Evolutionary conservation across 73 alveolate species (phyloP).

Genomic region (Blepharisma stoltei): DNA sequence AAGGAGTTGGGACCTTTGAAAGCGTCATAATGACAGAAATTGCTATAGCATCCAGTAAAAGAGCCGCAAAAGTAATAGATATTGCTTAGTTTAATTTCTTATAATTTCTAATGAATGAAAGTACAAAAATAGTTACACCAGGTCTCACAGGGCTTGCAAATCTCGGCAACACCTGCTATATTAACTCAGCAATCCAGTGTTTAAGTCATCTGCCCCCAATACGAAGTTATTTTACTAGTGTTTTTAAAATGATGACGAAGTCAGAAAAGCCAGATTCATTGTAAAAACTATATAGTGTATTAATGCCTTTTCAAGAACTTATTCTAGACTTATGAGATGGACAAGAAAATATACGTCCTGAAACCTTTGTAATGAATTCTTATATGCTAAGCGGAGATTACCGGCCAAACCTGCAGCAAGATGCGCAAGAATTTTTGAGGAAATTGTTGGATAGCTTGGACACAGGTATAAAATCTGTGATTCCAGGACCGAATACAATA

Average conservation of each 20-base stretch:
- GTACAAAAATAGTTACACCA: too few species aligned
- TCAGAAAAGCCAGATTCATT: too few species aligned
- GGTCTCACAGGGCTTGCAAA: constrained; percentile 80
- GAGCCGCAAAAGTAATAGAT: background rate
- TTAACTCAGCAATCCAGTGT: constrained; percentile 83
- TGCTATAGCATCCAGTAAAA: background rate
- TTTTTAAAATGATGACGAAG: too few species aligned
- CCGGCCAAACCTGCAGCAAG: background rate
- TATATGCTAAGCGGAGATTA: background rate
- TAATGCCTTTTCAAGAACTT: background rate
- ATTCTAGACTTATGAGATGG: background rate
- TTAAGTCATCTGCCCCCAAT: constrained; percentile 59
- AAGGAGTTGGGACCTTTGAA: constrained; percentile 12
- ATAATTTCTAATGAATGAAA: too few species aligned
- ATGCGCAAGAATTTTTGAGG: constrained; percentile 22
- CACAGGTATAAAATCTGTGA: background rate
- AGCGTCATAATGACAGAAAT: background rate
- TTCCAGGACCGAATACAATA: background rate
- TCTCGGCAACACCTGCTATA: constrained; percentile 89
- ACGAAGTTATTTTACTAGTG: constrained; percentile 51
- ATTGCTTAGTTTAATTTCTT: background rate
- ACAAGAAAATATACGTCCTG: constrained; percentile 1
- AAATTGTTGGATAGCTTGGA: background rate
- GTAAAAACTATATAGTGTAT: too few species aligned
- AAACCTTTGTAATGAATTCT: background rate